Evolutionary conservation across 2,329 filamentous ascomycete species (phyloP).

Genomic region (Elsinoe batatas): DNA sequence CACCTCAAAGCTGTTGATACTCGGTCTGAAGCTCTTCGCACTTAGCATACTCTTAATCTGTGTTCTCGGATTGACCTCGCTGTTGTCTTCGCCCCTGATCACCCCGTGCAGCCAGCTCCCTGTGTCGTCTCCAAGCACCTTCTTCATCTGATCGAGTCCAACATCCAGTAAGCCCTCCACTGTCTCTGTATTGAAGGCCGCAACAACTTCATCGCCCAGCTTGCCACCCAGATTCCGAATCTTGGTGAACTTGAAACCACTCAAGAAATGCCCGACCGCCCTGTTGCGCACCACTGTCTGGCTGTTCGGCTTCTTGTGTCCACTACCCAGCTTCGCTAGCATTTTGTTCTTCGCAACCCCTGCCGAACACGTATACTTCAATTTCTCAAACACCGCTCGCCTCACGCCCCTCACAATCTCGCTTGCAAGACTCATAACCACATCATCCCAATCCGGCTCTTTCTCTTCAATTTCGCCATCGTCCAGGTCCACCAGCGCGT

Average conservation of each 20-base stretch:
- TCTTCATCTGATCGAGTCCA: slow-evolving; percentile 64
- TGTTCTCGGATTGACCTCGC: slow-evolving; percentile 81
- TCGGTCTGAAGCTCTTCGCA: slow-evolving; percentile 86
- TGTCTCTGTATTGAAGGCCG: slow-evolving; percentile 70
- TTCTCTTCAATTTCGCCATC: slow-evolving; percentile 60
- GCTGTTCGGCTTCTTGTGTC: slow-evolving; percentile 82
- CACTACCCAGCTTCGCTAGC: slow-evolving; percentile 86
- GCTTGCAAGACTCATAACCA: slow-evolving; percentile 74
- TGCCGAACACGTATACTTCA: slow-evolving; percentile 86
- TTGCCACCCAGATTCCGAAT: slow-evolving; percentile 94
- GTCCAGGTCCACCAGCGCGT: slow-evolving; percentile 73
- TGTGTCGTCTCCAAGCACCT: slow-evolving; percentile 71
- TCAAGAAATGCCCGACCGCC: slow-evolving; percentile 68
- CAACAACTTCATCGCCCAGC: slow-evolving; percentile 74
- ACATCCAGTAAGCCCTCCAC: slow-evolving; percentile 66
- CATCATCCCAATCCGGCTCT: slow-evolving; percentile 93
- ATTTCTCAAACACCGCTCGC: slow-evolving; percentile 52
- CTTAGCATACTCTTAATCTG: slow-evolving; percentile 97
- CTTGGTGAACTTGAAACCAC: slow-evolving; percentile 84
- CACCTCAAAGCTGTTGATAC: slow-evolving; percentile 67
- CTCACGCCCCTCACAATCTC: slow-evolving; percentile 78
- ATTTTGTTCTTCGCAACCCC: slow-evolving; percentile 89
- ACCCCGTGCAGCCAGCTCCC: slow-evolving; percentile 77
- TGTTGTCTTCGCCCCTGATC: slow-evolving; percentile 75
- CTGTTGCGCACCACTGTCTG: slow-evolving; percentile 90